phyloP scores from a whole-genome alignment of 495 filamentous ascomycete species.

The Aspergillus ostianus region DNA sequence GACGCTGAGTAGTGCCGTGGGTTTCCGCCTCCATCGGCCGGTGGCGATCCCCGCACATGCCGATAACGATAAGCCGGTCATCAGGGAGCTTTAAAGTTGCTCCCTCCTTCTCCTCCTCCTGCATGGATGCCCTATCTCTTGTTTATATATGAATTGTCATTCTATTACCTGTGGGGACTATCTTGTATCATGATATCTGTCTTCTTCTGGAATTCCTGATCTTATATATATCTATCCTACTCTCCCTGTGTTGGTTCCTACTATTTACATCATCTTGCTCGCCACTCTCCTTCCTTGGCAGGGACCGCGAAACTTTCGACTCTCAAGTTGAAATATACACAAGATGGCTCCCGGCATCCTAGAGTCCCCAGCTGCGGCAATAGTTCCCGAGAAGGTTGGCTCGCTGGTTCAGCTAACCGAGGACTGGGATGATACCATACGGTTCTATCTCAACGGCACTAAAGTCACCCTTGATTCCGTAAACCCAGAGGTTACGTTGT shows the following conservation, averaged over 20 bases:
- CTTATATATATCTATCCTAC: not conserved
- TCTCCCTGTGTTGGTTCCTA: not conserved
- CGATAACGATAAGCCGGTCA: slow-evolving; percentile 1
- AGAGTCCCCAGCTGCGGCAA: slow-evolving; percentile 44
- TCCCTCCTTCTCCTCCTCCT: not conserved
- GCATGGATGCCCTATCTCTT: not conserved
- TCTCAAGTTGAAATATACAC: slow-evolving; percentile 1
- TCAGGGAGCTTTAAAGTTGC: not conserved
- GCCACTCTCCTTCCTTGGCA: slow-evolving; percentile 1
- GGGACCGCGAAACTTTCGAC: not conserved
- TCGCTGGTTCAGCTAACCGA: slow-evolving; percentile 57
- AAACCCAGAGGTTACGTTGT: slow-evolving; percentile 87
- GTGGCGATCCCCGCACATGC: slow-evolving; percentile 46
- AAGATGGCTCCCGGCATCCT: slow-evolving; percentile 63
- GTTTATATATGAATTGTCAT: not conserved
- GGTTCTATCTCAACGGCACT: slow-evolving; percentile 96
- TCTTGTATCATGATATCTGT: not conserved
- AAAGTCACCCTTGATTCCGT: slow-evolving; percentile 77
- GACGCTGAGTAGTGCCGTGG: slow-evolving; percentile 5
- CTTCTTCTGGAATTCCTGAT: not conserved
- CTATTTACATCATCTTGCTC: not conserved
- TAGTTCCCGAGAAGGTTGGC: slow-evolving; percentile 38
- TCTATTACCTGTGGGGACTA: not conserved
- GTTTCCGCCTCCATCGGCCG: slow-evolving; percentile 30
- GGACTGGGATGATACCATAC: slow-evolving; percentile 65